Conservation (phyloP, 1,284 basidiomycete species). For the Cryptococcus amylolentus region DNA sequence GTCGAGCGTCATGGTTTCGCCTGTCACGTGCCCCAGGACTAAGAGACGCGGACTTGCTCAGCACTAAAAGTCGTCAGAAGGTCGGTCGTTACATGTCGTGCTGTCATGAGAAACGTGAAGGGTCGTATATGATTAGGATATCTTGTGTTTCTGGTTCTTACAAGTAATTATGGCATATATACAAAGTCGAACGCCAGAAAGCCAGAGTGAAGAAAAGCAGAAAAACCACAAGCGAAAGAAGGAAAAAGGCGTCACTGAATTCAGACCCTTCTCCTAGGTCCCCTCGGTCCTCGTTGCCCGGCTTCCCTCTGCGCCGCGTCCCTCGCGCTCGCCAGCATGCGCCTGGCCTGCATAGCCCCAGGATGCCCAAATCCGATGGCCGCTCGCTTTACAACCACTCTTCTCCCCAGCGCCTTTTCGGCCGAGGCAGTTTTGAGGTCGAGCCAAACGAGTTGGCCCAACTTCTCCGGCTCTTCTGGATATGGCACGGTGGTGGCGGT, state of each 20-base stretch:
- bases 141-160: no score
- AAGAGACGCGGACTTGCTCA: slow-evolving; percentile 46
- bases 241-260: no score
- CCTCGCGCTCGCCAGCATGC: background rate
- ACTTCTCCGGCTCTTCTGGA: background rate
- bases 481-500: background rate
- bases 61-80: slow-evolving; percentile 25
- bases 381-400: no score
- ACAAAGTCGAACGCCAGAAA: no score
- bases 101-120: background rate
- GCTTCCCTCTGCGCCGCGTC: background rate
- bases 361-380: no score
- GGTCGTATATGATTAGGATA: background rate
- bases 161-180: no score
- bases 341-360: no score
- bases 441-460: background rate
- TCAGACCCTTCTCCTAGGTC: background rate
- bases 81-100: background rate
- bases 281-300: background rate
- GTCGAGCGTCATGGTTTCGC: slow-evolving; percentile 64
- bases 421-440: background rate
- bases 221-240: no score
- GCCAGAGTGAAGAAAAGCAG: no score
- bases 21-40: slow-evolving; percentile 68
- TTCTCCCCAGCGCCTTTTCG: background rate